Conservation (phyloP, 179 eudicot species). For the Spinacia oleracea region DNA sequence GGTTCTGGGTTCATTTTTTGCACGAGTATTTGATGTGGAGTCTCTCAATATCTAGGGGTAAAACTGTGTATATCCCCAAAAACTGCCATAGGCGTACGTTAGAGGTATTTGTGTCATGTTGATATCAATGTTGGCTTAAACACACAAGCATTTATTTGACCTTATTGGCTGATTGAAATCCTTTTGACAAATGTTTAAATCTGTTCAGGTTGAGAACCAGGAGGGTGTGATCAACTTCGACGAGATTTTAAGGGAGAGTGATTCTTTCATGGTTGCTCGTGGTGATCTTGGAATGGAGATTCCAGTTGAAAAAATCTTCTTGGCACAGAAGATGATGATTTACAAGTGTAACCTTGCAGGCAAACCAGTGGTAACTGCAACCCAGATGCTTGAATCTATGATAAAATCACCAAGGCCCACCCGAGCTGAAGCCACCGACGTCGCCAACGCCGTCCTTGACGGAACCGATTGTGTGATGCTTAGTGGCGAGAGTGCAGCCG, state of each 20-base stretch:
- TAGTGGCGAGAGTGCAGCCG: constrained; percentile 56
- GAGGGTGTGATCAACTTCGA: constrained; percentile 51
- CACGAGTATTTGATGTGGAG: neutral
- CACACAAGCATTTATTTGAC: neutral
- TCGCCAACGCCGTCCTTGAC: constrained; percentile 51
- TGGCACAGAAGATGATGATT: constrained; percentile 55
- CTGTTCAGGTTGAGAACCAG: constrained; percentile 46
- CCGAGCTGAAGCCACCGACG: constrained; percentile 52
- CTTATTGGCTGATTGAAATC: neutral
- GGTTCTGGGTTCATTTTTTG: neutral
- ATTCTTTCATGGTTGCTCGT: constrained; percentile 52
- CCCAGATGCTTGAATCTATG: constrained; percentile 56
- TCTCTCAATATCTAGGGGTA: neutral
- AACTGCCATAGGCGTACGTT: neutral
- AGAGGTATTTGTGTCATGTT: neutral
- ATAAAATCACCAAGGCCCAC: constrained; percentile 52
- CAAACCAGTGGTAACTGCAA: constrained; percentile 52
- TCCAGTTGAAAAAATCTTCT: constrained; percentile 51
- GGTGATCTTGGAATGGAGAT: constrained; percentile 60
- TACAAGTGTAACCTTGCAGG: constrained; percentile 51
- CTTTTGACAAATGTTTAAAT: neutral
- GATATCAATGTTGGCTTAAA: neutral
- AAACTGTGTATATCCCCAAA: neutral
- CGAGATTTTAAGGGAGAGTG: constrained; percentile 48
- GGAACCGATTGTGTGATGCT: constrained; percentile 55